phyloP scores from a whole-genome alignment of 2,329 filamentous ascomycete genomes.

The Penicillium decumbens region DNA sequence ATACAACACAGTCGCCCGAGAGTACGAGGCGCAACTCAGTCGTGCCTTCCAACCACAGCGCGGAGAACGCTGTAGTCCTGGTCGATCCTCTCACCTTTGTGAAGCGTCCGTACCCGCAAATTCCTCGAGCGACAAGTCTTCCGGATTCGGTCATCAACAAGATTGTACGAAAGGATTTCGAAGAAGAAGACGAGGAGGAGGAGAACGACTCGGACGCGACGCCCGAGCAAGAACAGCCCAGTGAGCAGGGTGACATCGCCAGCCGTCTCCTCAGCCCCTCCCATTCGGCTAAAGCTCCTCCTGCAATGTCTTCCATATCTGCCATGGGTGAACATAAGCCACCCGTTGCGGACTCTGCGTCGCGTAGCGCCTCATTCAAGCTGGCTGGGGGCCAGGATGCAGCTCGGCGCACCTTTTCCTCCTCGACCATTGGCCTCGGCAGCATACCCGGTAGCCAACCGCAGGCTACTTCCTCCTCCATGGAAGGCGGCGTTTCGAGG shows the following conservation, averaged over 20 bases:
- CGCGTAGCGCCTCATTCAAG: slow-evolving; percentile 37
- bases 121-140: slow-evolving; percentile 37
- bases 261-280: slow-evolving; percentile 37
- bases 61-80: slow-evolving; percentile 33
- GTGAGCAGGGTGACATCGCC: slow-evolving; percentile 38
- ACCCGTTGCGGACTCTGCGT: slow-evolving; percentile 30
- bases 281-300: slow-evolving; percentile 43
- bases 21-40: slow-evolving; percentile 46
- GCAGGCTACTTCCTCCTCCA: slow-evolving; percentile 45
- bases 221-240: slow-evolving; percentile 16
- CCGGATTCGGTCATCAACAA: slow-evolving; percentile 36
- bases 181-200: slow-evolving; percentile 21
- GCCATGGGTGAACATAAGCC: slow-evolving; percentile 39
- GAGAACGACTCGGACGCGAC: slow-evolving; percentile 17
- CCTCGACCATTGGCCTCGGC: slow-evolving; percentile 26
- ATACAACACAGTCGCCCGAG: slow-evolving; percentile 47
- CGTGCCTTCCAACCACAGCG: slow-evolving; percentile 33
- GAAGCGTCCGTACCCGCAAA: slow-evolving; percentile 39
- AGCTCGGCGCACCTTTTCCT: slow-evolving; percentile 30
- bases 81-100: slow-evolving; percentile 41
- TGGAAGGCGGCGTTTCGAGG: slow-evolving; percentile 45
- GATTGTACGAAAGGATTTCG: slow-evolving; percentile 26
- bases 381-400: slow-evolving; percentile 32
- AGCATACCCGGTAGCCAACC: slow-evolving; percentile 30
- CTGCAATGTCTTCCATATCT: slow-evolving; percentile 48